Evolutionary conservation across 768 basidiomycete genomes (phyloP), one percentile per base, ranked within the genome.

Genomic region (Multifurca ochricompacta): DNA sequence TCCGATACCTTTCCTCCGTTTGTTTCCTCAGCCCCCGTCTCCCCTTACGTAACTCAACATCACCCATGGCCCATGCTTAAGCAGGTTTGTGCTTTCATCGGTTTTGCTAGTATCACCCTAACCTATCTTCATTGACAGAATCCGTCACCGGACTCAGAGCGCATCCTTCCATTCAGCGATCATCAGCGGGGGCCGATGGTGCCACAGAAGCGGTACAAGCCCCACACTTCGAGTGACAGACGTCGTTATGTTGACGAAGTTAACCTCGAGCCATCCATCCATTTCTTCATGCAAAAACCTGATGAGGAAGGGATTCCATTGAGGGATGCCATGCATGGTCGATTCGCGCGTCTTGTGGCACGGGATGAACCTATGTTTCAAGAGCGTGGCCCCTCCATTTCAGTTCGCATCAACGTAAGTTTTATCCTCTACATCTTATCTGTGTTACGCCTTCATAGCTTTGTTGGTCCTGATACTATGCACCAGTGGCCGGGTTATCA

Each of bases 401-500:
- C 87, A 2, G 85, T 90, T 54, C 78, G 87, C 28, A 71, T 89
- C 23, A 84, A 87, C 74, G 87, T 82, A 60, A 62, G 77, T 59
- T 39, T 36, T 10, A 10, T 31, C 50, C 32, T 27, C 44, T 23
- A 50, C 42, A 42, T 16, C 59, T 35, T 18, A 54, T 28, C 47
- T 56, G 54, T 53, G 25, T 51, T 47, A 49, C 46, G 32, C 23
- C 1, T 39, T 53, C 54, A 19, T 56, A 16, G 14, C 27, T 36
- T 36, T 39, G 11, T 32, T 45, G 40, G 52, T 54, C 43, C 54
- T 59, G 56, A 59, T 25, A 39, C 13, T 19, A 16, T 40, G 14
- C 37, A 32, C 30, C 56, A 89, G 87, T 90, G 87, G 87, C 86
- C 85, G 4, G 85, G 87, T 1, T 89, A 89, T 60, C 71, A 79